These are phyloP conservation scores for Colletotrichum sp. DNA, from an alignment of 2,329 filamentous ascomycete species.

Conservation along the genomic window DNA sequence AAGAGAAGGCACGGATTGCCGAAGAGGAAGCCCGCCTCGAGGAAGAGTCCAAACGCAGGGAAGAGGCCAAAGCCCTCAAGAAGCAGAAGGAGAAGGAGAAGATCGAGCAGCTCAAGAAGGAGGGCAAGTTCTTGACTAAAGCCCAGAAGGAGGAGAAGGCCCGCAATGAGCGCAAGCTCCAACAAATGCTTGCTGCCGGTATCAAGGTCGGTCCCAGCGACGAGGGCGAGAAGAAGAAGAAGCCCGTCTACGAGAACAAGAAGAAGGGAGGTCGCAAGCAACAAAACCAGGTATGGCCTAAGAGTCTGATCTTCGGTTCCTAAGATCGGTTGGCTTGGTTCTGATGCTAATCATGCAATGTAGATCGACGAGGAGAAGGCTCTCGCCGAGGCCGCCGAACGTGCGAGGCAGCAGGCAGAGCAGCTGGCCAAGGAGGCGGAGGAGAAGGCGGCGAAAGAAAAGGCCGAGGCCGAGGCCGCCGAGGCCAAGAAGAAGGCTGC, in stretches of 20 bases:
- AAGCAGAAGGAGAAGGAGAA: slow-evolving; percentile 88
- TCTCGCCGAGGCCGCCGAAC: slow-evolving; percentile 78
- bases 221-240: slow-evolving; percentile 73
- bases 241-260: slow-evolving; percentile 77
- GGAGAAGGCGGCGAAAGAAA: slow-evolving; percentile 62
- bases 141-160: slow-evolving; percentile 84
- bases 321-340: not conserved
- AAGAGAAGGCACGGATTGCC: slow-evolving; percentile 69
- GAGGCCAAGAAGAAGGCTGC: slow-evolving; percentile 59
- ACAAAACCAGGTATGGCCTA: slow-evolving; percentile 56
- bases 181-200: slow-evolving; percentile 84
- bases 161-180: slow-evolving; percentile 77
- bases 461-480: slow-evolving; percentile 61
- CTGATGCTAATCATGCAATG: not conserved
- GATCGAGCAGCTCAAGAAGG: slow-evolving; percentile 86
- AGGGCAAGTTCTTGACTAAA: slow-evolving; percentile 86
- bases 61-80: slow-evolving; percentile 77
- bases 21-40: slow-evolving; percentile 68
- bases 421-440: slow-evolving; percentile 66
- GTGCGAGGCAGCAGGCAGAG: slow-evolving; percentile 72
- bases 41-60: slow-evolving; percentile 72
- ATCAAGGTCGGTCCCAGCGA: slow-evolving; percentile 72
- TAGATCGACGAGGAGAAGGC: slow-evolving; percentile 79
- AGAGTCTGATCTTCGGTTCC: not conserved
- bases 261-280: slow-evolving; percentile 64